Conservation (phyloP, 2,329 filamentous ascomycete species). For the Penicillium nordicum region DNA sequence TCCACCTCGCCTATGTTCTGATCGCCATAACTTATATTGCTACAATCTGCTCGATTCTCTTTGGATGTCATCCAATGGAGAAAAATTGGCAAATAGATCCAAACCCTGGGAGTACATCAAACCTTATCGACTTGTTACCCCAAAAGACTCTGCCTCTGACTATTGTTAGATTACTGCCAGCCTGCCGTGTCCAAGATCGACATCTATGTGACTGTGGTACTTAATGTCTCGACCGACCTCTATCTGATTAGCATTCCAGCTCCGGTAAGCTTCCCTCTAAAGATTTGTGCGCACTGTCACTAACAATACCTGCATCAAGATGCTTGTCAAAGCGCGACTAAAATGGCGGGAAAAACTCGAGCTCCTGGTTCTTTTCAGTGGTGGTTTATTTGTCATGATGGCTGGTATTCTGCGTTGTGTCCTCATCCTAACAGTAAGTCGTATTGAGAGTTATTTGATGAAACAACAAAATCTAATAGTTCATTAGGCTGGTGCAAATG, state of each 20-base stretch:
- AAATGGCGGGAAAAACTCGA: constrained; percentile 51
- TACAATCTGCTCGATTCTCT: constrained; percentile 50
- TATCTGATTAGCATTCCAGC: constrained; percentile 60
- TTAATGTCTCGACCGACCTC: constrained; percentile 56
- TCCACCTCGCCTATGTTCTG: constrained; percentile 51
- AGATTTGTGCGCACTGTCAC: background rate
- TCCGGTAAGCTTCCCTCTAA: constrained; percentile 41
- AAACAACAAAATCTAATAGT: background rate
- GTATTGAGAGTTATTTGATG: background rate
- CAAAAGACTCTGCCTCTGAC: background rate
- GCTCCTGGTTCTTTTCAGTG: constrained; percentile 54
- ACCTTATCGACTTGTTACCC: background rate
- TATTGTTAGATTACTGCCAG: constrained; percentile 44
- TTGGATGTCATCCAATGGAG: constrained; percentile 52
- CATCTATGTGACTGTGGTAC: constrained; percentile 50
- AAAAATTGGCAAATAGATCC: constrained; percentile 60
- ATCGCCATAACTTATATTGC: constrained; percentile 51
- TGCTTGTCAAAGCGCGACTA: constrained; percentile 54
- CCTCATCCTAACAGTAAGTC: constrained; percentile 46
- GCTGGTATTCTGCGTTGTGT: constrained; percentile 54
- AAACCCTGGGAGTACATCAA: constrained; percentile 51
- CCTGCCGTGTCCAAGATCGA: constrained; percentile 51
- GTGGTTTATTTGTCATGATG: constrained; percentile 55
- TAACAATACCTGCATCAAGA: constrained; percentile 27
- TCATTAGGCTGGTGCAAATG: constrained; percentile 34